Evolutionary conservation across 1,284 basidiomycete genomes (phyloP).

Genomic region (Coniophora puteana): DNA sequence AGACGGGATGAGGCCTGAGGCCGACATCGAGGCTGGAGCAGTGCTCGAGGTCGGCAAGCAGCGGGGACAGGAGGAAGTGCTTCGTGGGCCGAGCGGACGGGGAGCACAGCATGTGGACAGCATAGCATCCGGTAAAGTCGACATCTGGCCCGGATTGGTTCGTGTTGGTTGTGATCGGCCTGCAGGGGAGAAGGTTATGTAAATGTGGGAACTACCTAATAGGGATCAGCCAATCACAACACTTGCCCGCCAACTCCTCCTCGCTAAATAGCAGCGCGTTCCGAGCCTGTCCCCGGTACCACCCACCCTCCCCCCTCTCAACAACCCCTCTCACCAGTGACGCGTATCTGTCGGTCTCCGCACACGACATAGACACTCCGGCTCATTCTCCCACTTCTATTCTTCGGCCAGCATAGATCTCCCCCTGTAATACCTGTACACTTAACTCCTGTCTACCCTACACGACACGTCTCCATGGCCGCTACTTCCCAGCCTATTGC

Average conservation of each 20-base stretch:
- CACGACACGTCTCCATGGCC: constrained; percentile 25
- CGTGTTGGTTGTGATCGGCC: constrained; percentile 24
- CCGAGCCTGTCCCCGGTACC: constrained; percentile 5
- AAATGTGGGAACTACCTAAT: constrained; percentile 26
- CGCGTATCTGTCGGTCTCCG: too few species aligned
- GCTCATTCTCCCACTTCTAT: not conserved
- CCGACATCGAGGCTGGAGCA: too few species aligned
- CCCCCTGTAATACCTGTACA: constrained; percentile 6
- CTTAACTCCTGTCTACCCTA: constrained; percentile 7
- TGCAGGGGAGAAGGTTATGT: constrained; percentile 18
- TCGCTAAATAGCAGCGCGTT: constrained; percentile 25
- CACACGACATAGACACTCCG: not conserved
- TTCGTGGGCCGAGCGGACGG: too few species aligned
- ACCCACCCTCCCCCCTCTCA: constrained; percentile 10
- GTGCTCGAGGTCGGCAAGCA: constrained; percentile 21
- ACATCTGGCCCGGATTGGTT: too few species aligned
- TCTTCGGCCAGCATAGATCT: not conserved
- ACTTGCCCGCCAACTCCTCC: constrained; percentile 7
- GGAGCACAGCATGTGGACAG: too few species aligned
- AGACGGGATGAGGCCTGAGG: too few species aligned
- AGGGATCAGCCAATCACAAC: constrained; percentile 7
- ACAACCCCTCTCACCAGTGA: too few species aligned
- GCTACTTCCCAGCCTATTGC: constrained; percentile 57
- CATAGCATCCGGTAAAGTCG: too few species aligned
- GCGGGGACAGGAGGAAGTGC: constrained; percentile 12